These are phyloP conservation scores for Hypoxylon sp. DNA, from an alignment of 2,329 filamentous ascomycete species.

Conservation along the genomic window DNA sequence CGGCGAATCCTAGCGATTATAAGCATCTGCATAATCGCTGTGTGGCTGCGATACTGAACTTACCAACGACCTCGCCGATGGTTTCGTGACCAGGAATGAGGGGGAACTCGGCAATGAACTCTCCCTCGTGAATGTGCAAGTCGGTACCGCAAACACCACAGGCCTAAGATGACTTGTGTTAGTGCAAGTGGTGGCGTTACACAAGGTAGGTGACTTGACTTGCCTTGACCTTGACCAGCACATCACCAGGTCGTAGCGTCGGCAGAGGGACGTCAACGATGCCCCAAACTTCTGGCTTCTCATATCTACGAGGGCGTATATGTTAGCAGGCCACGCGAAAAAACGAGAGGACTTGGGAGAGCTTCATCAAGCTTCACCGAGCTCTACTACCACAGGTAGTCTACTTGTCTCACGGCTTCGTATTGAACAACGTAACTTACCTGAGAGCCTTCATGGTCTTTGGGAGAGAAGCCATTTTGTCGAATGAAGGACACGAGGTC, in stretches of 20 bases:
- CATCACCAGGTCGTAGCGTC: conserved; percentile 64
- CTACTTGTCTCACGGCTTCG: not conserved
- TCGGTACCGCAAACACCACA: conserved; percentile 51
- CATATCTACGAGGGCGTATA: conserved; percentile 55
- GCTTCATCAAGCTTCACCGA: conserved; percentile 1
- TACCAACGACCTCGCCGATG: conserved; percentile 67
- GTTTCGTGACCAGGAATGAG: conserved; percentile 74
- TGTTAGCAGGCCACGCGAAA: conserved; percentile 31
- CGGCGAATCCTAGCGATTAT: conserved; percentile 39
- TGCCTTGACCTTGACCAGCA: conserved; percentile 72
- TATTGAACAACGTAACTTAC: conserved; percentile 49
- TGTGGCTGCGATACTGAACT: conserved; percentile 53
- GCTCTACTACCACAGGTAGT: not conserved
- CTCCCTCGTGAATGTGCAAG: conserved; percentile 70
- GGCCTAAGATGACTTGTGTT: conserved; percentile 38
- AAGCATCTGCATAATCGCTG: conserved; percentile 4
- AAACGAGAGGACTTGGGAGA: conserved; percentile 5
- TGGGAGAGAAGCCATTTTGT: conserved; percentile 48
- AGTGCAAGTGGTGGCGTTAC: conserved; percentile 8
- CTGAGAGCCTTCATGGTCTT: conserved; percentile 64
- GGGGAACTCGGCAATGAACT: conserved; percentile 70
- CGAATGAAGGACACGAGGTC: conserved; percentile 9
- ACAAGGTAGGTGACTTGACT: conserved; percentile 14
- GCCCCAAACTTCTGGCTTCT: conserved; percentile 67
- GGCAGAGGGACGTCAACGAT: conserved; percentile 70